phyloP scores from a whole-genome alignment of 2,329 filamentous ascomycete genomes.

The Exophiala viscosa region DNA sequence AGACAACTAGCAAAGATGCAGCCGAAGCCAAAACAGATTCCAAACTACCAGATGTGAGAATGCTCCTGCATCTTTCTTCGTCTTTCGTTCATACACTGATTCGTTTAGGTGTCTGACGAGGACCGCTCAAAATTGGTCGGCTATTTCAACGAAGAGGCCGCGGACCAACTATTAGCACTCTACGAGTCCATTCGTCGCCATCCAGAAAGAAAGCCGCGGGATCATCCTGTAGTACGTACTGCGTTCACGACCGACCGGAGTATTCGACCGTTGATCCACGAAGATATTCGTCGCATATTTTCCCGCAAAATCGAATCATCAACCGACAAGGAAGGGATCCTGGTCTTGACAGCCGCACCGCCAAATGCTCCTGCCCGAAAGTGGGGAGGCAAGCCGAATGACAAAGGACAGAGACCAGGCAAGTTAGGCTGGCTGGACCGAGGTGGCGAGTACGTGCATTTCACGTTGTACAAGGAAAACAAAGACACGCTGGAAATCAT shows the following conservation, averaged over 20 bases:
- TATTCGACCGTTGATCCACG: conserved; percentile 60
- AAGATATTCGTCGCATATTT: conserved; percentile 72
- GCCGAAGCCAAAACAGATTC: no score
- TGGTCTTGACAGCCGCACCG: conserved; percentile 49
- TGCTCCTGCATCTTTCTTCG: no score
- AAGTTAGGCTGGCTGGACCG: conserved; percentile 61
- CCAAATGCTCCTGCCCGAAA: conserved; percentile 34
- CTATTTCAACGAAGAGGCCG: conserved; percentile 24
- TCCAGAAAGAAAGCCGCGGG: conserved; percentile 54
- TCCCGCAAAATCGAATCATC: conserved; percentile 70
- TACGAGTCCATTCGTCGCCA: conserved; percentile 52
- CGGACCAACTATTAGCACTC: conserved; percentile 51
- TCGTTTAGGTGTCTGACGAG: conserved; percentile 33
- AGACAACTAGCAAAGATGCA: no score
- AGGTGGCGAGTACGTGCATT: conserved; percentile 79
- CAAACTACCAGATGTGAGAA: no score
- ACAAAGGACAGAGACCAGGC: conserved; percentile 32
- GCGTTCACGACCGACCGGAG: conserved; percentile 57
- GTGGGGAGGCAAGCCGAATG: conserved; percentile 30
- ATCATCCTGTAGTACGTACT: conserved; percentile 51
- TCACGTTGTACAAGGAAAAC: conserved; percentile 93
- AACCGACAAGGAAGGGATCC: conserved; percentile 66
- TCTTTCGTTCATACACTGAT: no score
- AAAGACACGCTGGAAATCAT: conserved; percentile 93
- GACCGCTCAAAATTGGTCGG: conserved; percentile 42